Base-by-base conservation (phyloP, 2,329 filamentous ascomycete species). In the Lasiodiplodia sp. region DNA sequence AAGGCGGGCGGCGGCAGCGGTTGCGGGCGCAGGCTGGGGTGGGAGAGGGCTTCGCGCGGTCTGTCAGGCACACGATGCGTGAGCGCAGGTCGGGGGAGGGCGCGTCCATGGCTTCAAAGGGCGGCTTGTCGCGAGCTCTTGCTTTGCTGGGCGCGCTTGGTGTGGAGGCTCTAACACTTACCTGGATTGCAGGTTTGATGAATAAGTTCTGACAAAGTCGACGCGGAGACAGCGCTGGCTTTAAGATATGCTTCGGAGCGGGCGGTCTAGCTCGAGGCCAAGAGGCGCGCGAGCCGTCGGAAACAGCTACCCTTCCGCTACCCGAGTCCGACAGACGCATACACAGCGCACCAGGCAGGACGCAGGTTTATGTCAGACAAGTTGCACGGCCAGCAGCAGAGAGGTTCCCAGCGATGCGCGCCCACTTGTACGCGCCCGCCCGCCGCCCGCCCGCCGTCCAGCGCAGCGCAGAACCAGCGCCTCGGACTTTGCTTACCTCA, bases 91-190 rank as follows among this genome's bases (percentile, higher is more conserved):
- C 31, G 56, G 16, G 40, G 2, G 37, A 12, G 38, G 21, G 47
- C 10, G 66, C 53, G 25, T 47, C 14, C 66, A 67, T 67, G 49
- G 52, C 52, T 40, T 44, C 55, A 25, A 57, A 12, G 21, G n/a
- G 23, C 25, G 47, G 53, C 53, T 37, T 16, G 16, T 57, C 53
- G 28, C 31, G 23, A 21, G 53, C 57, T 47, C 23, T 21, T 47
- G 25, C 57, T 44, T 23, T 47, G 34, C n/a, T 11, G 21, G 37
- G 37, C 56, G 56, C 56, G 56, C 56, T 40, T 23, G 56, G 38
- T 37, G 60, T 64, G 60, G 60, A 64, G 47, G 47, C 60, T 64
- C 60, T 64, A 52, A 64, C 44, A 47, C 60, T 64, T 64, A 64
- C 60, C 60, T 64, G 23, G 60, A 64, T 64, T 58, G 55, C 55